These are phyloP conservation scores for Pseudogymnoascus sp. DNA, from an alignment of 2,329 filamentous ascomycete genomes.

Conservation along the genomic window DNA sequence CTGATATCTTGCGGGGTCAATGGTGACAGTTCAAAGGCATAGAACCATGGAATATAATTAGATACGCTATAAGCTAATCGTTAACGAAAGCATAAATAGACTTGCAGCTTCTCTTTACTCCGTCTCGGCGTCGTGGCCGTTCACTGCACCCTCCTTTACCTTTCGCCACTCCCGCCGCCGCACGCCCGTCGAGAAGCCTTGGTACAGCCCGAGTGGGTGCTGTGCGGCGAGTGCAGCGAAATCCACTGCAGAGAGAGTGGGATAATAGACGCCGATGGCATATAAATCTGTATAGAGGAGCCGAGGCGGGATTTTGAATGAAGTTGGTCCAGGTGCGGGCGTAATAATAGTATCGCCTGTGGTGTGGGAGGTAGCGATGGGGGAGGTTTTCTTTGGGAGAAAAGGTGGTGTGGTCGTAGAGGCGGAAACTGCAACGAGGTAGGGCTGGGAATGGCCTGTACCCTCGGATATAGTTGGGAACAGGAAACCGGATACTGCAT, in stretches of 20 bases:
- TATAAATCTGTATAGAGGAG: slow-evolving; percentile 17
- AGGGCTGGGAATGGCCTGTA: slow-evolving; percentile 12
- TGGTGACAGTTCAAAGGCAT: not conserved
- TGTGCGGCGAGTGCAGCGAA: slow-evolving; percentile 12
- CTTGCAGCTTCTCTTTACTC: not conserved
- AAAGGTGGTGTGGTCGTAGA: not conserved
- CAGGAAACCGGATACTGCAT: slow-evolving; percentile 12
- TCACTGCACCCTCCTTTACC: slow-evolving; percentile 6
- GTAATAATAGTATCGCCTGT: not conserved
- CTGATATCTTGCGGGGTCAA: too few relatives aligned
- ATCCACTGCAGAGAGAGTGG: slow-evolving; percentile 6
- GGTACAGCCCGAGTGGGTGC: slow-evolving; percentile 20
- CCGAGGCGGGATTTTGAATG: slow-evolving; percentile 15
- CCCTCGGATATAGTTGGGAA: not conserved
- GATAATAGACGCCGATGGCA: slow-evolving; percentile 8
- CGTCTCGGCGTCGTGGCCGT: not conserved
- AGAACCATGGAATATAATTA: too few relatives aligned
- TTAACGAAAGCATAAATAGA: not conserved
- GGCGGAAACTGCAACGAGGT: slow-evolving; percentile 7
- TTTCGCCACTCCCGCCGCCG: slow-evolving; percentile 18
- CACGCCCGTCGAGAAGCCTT: slow-evolving; percentile 17
- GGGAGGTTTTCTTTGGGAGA: not conserved
- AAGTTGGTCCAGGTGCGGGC: slow-evolving; percentile 5
- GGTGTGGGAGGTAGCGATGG: not conserved
- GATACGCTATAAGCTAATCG: not conserved